Percentiles rank a stretch among this genome's conserved stretches.
These are phyloP conservation scores for Boletus rubescentipes DNA, from an alignment of 768 basidiomycete genomes.

Conservation along the genomic window DNA sequence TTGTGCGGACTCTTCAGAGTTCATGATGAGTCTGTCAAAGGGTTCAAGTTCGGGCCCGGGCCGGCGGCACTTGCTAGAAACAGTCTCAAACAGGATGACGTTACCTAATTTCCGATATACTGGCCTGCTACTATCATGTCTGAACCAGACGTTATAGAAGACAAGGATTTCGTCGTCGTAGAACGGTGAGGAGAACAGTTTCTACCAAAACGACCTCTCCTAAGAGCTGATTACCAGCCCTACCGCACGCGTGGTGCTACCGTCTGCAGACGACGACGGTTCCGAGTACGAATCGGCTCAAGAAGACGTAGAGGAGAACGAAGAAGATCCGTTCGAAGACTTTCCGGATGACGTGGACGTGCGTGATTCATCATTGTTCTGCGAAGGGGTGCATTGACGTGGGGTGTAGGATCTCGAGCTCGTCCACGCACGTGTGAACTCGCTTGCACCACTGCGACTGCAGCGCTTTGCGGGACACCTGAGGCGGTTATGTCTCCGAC, in stretches of 20 bases:
- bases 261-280: constrained; percentile 31
- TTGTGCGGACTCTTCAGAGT: too few species aligned
- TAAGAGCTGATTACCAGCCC: constrained; percentile 19
- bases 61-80: too few species aligned
- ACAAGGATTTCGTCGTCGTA: constrained; percentile 24
- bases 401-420: constrained; percentile 76
- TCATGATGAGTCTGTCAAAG: too few species aligned
- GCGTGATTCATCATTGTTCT: constrained; percentile 21
- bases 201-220: background rate
- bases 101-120: too few species aligned
- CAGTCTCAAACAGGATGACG: too few species aligned
- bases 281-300: constrained; percentile 40
- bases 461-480: constrained; percentile 69
- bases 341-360: constrained; percentile 87
- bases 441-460: constrained; percentile 65
- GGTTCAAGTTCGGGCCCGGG: too few species aligned
- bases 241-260: constrained; percentile 49
- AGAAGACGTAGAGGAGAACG: constrained; percentile 45
- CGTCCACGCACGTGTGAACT: constrained; percentile 72
- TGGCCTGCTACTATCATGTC: constrained; percentile 29
- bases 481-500: constrained; percentile 77
- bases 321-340: constrained; percentile 70
- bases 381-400: background rate
- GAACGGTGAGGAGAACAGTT: constrained; percentile 20
- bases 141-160: constrained; percentile 16